Conservation (phyloP, 441 rosid genomes). For the Populus hybrid region DNA sequence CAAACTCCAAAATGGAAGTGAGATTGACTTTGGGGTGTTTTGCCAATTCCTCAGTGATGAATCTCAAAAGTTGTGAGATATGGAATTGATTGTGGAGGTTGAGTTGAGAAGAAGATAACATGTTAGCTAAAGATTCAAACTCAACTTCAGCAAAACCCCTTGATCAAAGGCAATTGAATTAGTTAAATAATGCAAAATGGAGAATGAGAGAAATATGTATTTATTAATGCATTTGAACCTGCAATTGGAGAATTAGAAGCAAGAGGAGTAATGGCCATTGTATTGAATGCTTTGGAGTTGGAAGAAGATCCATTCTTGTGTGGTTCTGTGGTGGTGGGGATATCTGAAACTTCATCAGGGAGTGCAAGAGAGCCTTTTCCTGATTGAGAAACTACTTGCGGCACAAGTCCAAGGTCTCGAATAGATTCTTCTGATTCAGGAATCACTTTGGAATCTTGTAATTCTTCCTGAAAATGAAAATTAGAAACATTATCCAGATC, state of each 20-base stretch:
- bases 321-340: background rate
- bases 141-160: background rate
- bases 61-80: background rate
- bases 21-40: background rate
- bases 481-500: no score
- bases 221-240: background rate
- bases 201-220: background rate
- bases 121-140: background rate
- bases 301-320: background rate
- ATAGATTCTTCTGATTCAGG: background rate
- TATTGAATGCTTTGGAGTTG: background rate
- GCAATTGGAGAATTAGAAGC: background rate
- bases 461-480: background rate
- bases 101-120: background rate
- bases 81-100: background rate
- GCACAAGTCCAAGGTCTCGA: background rate
- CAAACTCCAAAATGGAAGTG: background rate
- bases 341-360: background rate
- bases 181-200: background rate
- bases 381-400: background rate
- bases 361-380: background rate
- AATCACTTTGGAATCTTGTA: background rate
- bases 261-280: background rate
- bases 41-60: background rate
- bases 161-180: background rate